Evolutionary conservation across 495 filamentous ascomycete genomes (phyloP).

Genomic region (Aspergillus panamensis): DNA sequence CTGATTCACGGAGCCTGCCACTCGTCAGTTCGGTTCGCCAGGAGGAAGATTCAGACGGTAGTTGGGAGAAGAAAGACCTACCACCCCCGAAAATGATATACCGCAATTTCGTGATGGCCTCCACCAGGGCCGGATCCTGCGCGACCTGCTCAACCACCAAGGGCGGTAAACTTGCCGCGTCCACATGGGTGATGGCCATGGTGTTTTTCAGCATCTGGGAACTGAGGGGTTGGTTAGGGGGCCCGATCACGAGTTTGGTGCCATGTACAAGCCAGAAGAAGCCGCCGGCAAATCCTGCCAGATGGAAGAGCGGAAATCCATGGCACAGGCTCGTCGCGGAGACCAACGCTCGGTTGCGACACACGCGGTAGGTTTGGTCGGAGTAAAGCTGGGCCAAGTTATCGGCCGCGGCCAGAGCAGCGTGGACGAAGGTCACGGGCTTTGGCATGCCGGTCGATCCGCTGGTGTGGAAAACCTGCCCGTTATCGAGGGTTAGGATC

Average conservation of each 20-base stretch:
- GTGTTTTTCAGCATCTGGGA: slow-evolving; percentile 2
- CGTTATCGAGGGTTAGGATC: neutral
- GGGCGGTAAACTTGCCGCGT: slow-evolving; percentile 18
- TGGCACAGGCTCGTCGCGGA: neutral
- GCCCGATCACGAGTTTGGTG: neutral
- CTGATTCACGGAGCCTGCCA: slow-evolving; percentile 1
- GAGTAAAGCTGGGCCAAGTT: neutral
- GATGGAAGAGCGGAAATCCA: slow-evolving; percentile 18
- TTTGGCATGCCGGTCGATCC: slow-evolving; percentile 42
- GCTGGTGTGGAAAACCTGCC: slow-evolving; percentile 35
- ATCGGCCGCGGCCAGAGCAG: slow-evolving; percentile 5
- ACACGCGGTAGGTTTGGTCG: neutral
- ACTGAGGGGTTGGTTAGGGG: slow-evolving; percentile 7
- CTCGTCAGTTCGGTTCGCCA: too few species aligned
- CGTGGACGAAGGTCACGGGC: slow-evolving; percentile 25
- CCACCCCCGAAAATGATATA: slow-evolving; percentile 21
- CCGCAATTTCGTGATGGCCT: slow-evolving; percentile 11
- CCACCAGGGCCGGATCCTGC: slow-evolving; percentile 7
- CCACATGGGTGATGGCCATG: neutral
- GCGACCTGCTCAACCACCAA: slow-evolving; percentile 19
- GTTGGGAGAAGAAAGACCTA: neutral
- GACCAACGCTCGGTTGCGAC: neutral
- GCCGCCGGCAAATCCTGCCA: slow-evolving; percentile 1
- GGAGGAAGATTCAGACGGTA: too few species aligned
- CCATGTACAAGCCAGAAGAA: slow-evolving; percentile 6